Evolutionary conservation across 306 rosid species (phyloP).

Genomic region (Macrotyloma uniflorum): DNA sequence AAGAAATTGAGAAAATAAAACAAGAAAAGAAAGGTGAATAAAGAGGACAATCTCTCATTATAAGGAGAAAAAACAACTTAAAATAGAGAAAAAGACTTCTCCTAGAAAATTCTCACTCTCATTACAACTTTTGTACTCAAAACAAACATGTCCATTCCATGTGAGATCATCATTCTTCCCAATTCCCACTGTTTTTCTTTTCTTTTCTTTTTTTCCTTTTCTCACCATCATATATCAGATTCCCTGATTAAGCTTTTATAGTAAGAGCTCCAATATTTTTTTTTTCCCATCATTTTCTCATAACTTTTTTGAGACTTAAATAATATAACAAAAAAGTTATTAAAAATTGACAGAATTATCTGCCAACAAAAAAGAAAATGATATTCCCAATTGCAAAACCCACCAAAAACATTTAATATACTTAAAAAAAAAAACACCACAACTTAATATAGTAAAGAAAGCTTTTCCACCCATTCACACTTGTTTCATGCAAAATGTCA

Average conservation of each 20-base stretch:
- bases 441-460: background rate
- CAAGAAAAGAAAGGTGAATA: too few relatives aligned
- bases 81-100: too few relatives aligned
- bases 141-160: background rate
- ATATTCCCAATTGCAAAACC: background rate
- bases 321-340: background rate
- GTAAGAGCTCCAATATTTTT: background rate
- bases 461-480: background rate
- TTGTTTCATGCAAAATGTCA: constrained; percentile 32
- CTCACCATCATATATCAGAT: too few relatives aligned
- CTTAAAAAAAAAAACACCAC: background rate
- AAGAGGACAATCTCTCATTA: too few relatives aligned
- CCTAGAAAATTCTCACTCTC: too few relatives aligned
- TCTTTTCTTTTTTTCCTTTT: rapidly evolving
- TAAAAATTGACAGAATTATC: background rate
- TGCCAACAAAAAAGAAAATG: background rate
- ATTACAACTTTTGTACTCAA: background rate
- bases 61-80: background rate
- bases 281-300: background rate
- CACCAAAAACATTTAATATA: background rate
- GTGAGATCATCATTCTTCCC: background rate
- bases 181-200: background rate
- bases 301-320: background rate
- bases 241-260: background rate
- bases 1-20: too few relatives aligned